Percentiles rank a stretch among this genome's conserved stretches.
Conservation (phyloP, 2,329 filamentous ascomycete species). For the Pseudocercospora fuligena region DNA sequence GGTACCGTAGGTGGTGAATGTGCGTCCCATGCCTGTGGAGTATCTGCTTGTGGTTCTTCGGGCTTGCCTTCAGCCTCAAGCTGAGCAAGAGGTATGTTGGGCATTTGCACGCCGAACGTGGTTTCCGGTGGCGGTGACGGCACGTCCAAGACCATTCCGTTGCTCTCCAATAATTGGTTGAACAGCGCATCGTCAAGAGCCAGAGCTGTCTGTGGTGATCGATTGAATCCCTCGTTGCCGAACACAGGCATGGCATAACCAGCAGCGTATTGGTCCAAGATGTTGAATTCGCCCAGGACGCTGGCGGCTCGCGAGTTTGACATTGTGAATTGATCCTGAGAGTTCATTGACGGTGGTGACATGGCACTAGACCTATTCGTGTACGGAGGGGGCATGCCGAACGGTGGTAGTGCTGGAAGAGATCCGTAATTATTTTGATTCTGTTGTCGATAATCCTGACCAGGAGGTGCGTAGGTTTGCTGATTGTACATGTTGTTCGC, state of each 20-base stretch:
- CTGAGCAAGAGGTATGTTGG: slow-evolving; percentile 31
- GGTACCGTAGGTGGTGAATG: slow-evolving; percentile 18
- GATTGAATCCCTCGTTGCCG: slow-evolving; percentile 77
- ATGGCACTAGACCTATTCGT: slow-evolving; percentile 26
- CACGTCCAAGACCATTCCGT: slow-evolving; percentile 23
- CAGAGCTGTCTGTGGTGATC: slow-evolving; percentile 64
- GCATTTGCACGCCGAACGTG: slow-evolving; percentile 25
- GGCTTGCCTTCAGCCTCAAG: slow-evolving; percentile 31
- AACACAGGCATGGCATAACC: slow-evolving; percentile 81
- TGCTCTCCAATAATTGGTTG: slow-evolving; percentile 32
- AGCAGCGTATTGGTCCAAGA: slow-evolving; percentile 53
- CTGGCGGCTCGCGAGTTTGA: slow-evolving; percentile 31
- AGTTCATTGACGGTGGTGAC: slow-evolving; percentile 31
- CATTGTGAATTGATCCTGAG: slow-evolving; percentile 29
- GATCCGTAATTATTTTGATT: slow-evolving; percentile 20
- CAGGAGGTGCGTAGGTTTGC: slow-evolving; percentile 29
- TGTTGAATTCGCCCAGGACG: slow-evolving; percentile 36
- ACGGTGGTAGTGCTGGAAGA: slow-evolving; percentile 36
- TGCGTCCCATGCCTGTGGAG: slow-evolving; percentile 11
- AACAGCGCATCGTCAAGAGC: slow-evolving; percentile 36
- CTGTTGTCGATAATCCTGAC: slow-evolving; percentile 30
- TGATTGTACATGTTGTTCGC: slow-evolving; percentile 29
- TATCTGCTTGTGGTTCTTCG: slow-evolving; percentile 3
- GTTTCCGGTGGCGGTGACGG: slow-evolving; percentile 35
- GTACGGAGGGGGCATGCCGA: slow-evolving; percentile 29